Base-by-base conservation (phyloP, 1,284 basidiomycete species). In the Apiotrichum gamsii region DNA sequence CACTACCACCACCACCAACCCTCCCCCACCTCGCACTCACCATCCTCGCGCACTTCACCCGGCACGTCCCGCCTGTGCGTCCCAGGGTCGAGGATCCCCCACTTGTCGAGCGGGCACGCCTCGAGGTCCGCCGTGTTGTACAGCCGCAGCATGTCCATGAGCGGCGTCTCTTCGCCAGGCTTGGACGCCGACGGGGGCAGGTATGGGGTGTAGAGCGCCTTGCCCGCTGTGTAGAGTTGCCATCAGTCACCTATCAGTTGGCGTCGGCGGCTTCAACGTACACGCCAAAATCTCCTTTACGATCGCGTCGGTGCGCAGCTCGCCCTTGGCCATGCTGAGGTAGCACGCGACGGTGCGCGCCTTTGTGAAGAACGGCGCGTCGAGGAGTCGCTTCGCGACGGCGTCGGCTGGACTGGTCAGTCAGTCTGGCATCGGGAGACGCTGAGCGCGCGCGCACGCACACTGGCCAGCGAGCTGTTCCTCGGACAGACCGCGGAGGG, bases 81-180 rank as follows among this genome's bases (percentile, higher is more conserved):
- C 9, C 70, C 66, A 0, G 70, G 67, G 44, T 72, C 71, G 1
- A 70, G 48, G 15, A 73, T 72, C 1, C 70, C 71, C 71, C 71
- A 73, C 41, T 66, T 70, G 50, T 73, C 71, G 13, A 61, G 32
- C 8, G 63, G 62, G 47, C 68, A 69, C 14, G 16, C 30, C 1
- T 51, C 52, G 3, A 69, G 57, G 48, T 73, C 71, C 4, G 51
- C 51, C 0, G 41, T 23, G 2, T 64, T 63, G 49, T 72, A 70
- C 21, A 73, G 54, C 8, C 67, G 47, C 18, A 70, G 53, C 68
- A 73, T 70, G 19, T 57, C 52, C 71, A 73, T 72, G 28, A 59
- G 56, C 10, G 59, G 47, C 8, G 54, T 41, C 10, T 48, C 42
- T 18, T 38, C 45, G n/a, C 38, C 41, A 14, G 49, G 32, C 39